phyloP scores from a whole-genome alignment of 1,284 basidiomycete genomes.

The Moesziomyces parantarcticus region DNA sequence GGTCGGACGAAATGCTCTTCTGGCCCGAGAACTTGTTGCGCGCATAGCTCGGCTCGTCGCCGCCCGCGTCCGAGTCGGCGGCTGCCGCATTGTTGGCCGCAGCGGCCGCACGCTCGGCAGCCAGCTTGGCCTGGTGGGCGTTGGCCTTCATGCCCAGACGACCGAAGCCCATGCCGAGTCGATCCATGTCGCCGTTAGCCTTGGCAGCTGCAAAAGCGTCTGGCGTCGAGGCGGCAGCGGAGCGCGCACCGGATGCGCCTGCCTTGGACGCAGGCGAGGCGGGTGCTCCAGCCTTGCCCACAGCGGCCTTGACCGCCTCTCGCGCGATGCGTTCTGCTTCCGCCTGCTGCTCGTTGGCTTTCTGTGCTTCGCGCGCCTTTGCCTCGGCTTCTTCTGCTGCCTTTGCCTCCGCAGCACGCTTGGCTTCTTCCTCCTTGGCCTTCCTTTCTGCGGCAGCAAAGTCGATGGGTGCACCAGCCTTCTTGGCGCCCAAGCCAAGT shows the following conservation, averaged over 20 bases:
- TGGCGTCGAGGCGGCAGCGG: slow-evolving; percentile 27
- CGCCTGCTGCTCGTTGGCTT: slow-evolving; percentile 45
- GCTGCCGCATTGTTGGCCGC: slow-evolving; percentile 38
- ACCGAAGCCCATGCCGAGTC: slow-evolving; percentile 82
- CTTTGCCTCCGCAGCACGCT: slow-evolving; percentile 34
- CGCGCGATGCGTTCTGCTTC: slow-evolving; percentile 55
- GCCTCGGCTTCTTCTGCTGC: slow-evolving; percentile 51
- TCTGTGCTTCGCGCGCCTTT: slow-evolving; percentile 40
- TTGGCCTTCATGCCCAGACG: slow-evolving; percentile 74
- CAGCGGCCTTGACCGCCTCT: slow-evolving; percentile 52
- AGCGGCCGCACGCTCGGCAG: slow-evolving; percentile 47
- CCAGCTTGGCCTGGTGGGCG: slow-evolving; percentile 48
- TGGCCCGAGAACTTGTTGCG: slow-evolving; percentile 90
- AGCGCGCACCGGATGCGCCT: slow-evolving; percentile 13
- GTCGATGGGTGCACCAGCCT: slow-evolving; percentile 57
- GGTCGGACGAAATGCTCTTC: slow-evolving; percentile 90
- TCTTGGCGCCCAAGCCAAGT: slow-evolving; percentile 62
- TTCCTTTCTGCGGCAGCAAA: slow-evolving; percentile 65
- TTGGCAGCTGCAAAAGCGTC: slow-evolving; percentile 67
- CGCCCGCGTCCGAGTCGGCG: slow-evolving; percentile 31
- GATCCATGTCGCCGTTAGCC: slow-evolving; percentile 73
- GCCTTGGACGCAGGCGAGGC: slow-evolving; percentile 18
- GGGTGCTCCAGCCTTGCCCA: slow-evolving; percentile 25
- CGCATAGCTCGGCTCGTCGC: slow-evolving; percentile 77
- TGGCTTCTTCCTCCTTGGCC: slow-evolving; percentile 62